Conservation (phyloP, 2,329 filamentous ascomycete species). For the Biscogniauxia mediterranea region DNA sequence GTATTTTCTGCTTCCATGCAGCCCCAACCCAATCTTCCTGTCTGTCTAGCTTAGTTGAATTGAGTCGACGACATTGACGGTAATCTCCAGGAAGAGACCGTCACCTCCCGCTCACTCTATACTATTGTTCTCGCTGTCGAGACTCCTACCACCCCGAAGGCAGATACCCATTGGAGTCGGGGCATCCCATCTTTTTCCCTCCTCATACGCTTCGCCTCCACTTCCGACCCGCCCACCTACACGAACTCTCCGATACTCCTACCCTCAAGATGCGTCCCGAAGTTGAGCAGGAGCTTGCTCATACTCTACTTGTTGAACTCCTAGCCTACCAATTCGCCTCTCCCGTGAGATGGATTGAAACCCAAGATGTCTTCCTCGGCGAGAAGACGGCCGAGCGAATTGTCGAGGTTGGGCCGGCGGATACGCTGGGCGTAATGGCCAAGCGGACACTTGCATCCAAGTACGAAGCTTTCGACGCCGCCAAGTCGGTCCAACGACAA, state of each 20-base stretch:
- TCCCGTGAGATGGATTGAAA: conserved; percentile 99
- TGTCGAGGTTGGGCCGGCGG: conserved; percentile 94
- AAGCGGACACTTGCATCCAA: conserved; percentile 93
- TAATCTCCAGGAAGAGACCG: neutral
- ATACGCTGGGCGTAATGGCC: conserved; percentile 96
- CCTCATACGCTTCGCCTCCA: conserved; percentile 4
- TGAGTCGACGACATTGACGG: neutral
- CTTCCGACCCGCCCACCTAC: conserved; percentile 6
- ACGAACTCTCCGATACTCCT: conserved; percentile 18
- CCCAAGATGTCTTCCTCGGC: conserved; percentile 97
- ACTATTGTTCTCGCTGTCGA: conserved; percentile 12
- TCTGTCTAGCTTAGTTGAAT: neutral
- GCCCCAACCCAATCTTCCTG: neutral
- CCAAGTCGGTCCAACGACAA: conserved; percentile 92
- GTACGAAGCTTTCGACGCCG: conserved; percentile 98
- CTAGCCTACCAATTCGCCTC: conserved; percentile 99
- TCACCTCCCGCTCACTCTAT: neutral
- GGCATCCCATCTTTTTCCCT: neutral
- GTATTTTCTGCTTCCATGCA: neutral
- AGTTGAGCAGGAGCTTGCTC: conserved; percentile 97
- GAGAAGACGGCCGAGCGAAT: conserved; percentile 96
- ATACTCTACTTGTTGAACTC: conserved; percentile 97
- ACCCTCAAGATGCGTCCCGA: conserved; percentile 82
- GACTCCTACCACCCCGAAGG: conserved; percentile 1
- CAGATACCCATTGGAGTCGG: neutral